phyloP scores from a whole-genome alignment of 1,284 basidiomycete genomes.

The Sphaerobolus stellatus region DNA sequence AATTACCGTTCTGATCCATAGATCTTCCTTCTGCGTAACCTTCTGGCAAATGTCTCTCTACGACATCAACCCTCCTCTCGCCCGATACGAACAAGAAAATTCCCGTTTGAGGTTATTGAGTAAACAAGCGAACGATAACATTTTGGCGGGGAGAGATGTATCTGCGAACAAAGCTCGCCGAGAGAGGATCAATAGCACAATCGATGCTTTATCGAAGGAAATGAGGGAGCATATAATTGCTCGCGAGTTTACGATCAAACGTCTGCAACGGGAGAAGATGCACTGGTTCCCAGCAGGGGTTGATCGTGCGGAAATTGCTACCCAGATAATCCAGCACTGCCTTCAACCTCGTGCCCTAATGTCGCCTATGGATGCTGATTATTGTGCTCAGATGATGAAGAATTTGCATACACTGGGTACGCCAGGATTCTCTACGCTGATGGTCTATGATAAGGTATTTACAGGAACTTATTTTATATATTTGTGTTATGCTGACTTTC shows the following conservation, averaged over 20 bases:
- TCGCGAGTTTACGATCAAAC: slow-evolving; percentile 71
- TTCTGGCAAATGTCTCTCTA: slow-evolving; percentile 94
- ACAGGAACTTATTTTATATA: too few relatives aligned
- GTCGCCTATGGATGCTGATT: slow-evolving; percentile 95
- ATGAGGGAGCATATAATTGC: slow-evolving; percentile 74
- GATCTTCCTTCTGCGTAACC: slow-evolving; percentile 86
- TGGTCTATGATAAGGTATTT: slow-evolving; percentile 84
- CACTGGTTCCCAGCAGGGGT: slow-evolving; percentile 73
- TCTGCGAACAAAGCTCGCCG: slow-evolving; percentile 55
- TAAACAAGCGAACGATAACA: slow-evolving; percentile 18
- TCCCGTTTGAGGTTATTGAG: slow-evolving; percentile 56
- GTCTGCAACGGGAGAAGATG: slow-evolving; percentile 76
- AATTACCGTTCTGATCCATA: slow-evolving; percentile 36
- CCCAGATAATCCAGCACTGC: slow-evolving; percentile 79
- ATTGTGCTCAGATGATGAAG: slow-evolving; percentile 89
- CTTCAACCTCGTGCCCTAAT: slow-evolving; percentile 89
- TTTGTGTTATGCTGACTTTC: too few relatives aligned
- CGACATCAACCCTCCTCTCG: slow-evolving; percentile 74
- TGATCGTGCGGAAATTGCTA: slow-evolving; percentile 8
- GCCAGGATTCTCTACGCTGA: slow-evolving; percentile 82
- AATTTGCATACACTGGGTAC: slow-evolving; percentile 85
- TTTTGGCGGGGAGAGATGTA: slow-evolving; percentile 16
- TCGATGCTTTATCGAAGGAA: slow-evolving; percentile 60
- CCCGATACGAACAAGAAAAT: slow-evolving; percentile 70
- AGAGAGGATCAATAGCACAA: slow-evolving; percentile 59